Percentiles rank a stretch among this genome's conserved stretches.
These are phyloP conservation scores for Rhodotorula diobovata DNA, from an alignment of 768 basidiomycete genomes.

Conservation along the genomic window DNA sequence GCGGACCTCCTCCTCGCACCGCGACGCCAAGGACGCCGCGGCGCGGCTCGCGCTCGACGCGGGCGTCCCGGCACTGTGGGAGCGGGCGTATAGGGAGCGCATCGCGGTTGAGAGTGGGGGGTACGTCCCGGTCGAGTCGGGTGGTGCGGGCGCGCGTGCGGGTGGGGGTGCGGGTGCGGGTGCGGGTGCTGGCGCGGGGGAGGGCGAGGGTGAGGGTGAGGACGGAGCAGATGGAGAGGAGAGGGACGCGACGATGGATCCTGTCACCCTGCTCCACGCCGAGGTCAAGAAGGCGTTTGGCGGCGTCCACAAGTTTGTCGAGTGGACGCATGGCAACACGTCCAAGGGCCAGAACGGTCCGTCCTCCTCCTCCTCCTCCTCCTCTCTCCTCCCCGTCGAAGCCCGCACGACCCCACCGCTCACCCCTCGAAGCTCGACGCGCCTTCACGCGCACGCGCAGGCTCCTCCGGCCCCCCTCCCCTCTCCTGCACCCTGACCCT, in stretches of 20 bases:
- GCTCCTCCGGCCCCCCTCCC: background rate
- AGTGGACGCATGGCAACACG: background rate
- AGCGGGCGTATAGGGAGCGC: constrained; percentile 5
- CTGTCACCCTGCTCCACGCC: background rate
- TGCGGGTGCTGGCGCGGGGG: no score
- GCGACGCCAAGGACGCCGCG: constrained; percentile 8
- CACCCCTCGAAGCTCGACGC: no score
- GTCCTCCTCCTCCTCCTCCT: background rate
- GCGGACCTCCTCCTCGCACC: background rate
- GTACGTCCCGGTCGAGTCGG: background rate
- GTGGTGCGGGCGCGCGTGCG: background rate
- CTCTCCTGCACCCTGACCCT: background rate
- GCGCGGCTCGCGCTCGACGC: constrained; percentile 13
- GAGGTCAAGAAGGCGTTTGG: constrained; percentile 4
- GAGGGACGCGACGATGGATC: background rate
- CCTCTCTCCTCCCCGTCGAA: background rate
- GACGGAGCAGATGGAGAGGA: background rate
- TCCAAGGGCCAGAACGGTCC: background rate
- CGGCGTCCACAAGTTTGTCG: background rate
- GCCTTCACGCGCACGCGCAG: no score
- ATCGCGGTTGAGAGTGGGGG: constrained; percentile 5
- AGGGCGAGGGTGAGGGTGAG: no score
- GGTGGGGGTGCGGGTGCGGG: no score
- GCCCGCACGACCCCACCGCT: no score
- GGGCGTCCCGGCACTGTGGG: background rate